Conservation (phyloP, 768 basidiomycete genomes). For the Aureoboletus auriporus region DNA sequence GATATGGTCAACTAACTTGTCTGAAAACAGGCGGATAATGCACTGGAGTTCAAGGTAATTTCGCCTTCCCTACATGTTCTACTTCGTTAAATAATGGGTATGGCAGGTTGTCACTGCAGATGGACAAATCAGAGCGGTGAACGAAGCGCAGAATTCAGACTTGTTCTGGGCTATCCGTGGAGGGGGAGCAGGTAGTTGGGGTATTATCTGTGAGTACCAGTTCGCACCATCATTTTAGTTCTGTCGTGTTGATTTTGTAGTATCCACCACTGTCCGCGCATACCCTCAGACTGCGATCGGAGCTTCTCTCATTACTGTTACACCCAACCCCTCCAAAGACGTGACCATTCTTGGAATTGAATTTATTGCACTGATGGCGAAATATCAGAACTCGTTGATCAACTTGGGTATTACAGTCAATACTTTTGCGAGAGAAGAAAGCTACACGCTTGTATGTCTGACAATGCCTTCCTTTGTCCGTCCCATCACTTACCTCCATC, state of each 20-base stretch:
- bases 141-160: constrained; percentile 39
- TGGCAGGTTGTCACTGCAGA: constrained; percentile 37
- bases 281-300: constrained; percentile 10
- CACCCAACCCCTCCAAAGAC: constrained; percentile 9
- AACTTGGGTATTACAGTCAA: constrained; percentile 9
- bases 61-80: neutral
- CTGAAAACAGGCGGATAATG: constrained; percentile 38
- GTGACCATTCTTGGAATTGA: constrained; percentile 11
- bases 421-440: neutral
- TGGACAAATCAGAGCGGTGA: constrained; percentile 37
- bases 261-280: constrained; percentile 13
- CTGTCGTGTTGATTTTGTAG: constrained; percentile 3
- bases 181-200: constrained; percentile 50
- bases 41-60: constrained; percentile 37
- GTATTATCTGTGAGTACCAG: constrained; percentile 34
- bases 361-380: constrained; percentile 17
- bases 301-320: constrained; percentile 10
- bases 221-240: no score
- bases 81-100: neutral
- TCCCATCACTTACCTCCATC: neutral
- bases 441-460: constrained; percentile 14
- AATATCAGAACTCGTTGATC: constrained; percentile 14
- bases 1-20: neutral
- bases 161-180: constrained; percentile 55
- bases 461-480: neutral